Base-by-base conservation (phyloP, 495 filamentous ascomycete species). In the Trichoderma erinaceum region DNA sequence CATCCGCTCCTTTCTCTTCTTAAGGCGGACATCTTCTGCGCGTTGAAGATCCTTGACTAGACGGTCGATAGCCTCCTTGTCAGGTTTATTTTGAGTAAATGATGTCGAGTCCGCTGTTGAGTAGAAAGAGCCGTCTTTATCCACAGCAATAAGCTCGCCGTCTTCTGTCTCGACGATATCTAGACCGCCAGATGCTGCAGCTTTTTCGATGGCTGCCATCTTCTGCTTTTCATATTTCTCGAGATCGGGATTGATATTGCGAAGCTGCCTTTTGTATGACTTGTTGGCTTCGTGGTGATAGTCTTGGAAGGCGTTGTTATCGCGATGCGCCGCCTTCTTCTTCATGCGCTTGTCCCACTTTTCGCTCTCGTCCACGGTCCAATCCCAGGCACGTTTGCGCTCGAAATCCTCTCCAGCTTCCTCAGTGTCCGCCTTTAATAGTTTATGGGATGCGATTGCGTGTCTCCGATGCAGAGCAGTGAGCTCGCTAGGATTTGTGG, bases 341-440 rank as follows among this genome's bases (percentile, higher is more conserved):
- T 86, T 89, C 80, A 93, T 82, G 25, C 92, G 87, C 77, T 87
- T 88, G 75, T 99, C 95, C 95, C 95, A 99, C 67, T 87, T 87
- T 79, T 97, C 95, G 63, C 86, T 87, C 78, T 99, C 95, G 32
- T 97, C 95, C 18, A 93, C 80, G 0, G 95, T 98, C 93, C 94
- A 98, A 77, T 98, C 96, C 95, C 95, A 98, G 1, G 94, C 93
- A 38, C 96, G 88, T 80, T 98, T 97, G 68, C 95, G 90, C 79
- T 99, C 96, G 73, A 97, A 99, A 76, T 97, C 93, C 70, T 91
- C 92, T 13, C 94, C 93, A 0, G 83, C 82, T 15, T 90, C 92
- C 75, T 91, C 90, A 1, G 89, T 87, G 70, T 97, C 93, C 16
- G 93, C 92, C 79, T 96, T 96, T 41, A 97, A 85, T 6, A 99